A percentile compares a stretch with the other conserved stretches of the same genome.
phyloP scores from a whole-genome alignment of 2,329 filamentous ascomycete species.

The Aureobasidium sp. region DNA sequence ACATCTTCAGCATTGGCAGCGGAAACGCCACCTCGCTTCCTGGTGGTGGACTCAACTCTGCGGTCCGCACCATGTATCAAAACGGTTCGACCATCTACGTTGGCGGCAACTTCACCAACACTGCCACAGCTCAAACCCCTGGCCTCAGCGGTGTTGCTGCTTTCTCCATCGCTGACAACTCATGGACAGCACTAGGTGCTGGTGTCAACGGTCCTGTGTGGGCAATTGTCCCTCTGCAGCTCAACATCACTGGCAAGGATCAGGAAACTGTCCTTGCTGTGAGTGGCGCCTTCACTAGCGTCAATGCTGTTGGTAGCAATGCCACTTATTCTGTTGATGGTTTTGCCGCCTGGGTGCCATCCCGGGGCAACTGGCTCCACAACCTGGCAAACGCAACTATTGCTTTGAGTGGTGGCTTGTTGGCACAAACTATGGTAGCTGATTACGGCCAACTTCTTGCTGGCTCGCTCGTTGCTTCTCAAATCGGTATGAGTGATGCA shows the following conservation, averaged over 20 bases:
- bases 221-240: constrained; percentile 64
- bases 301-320: constrained; percentile 61
- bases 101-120: constrained; percentile 77
- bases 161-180: constrained; percentile 61
- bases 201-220: constrained; percentile 76
- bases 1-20: constrained; percentile 68
- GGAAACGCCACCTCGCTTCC: constrained; percentile 55
- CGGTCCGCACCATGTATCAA: constrained; percentile 64
- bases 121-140: constrained; percentile 51
- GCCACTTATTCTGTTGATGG: constrained; percentile 57
- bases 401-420: constrained; percentile 64
- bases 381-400: constrained; percentile 61
- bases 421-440: constrained; percentile 60
- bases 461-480: constrained; percentile 72
- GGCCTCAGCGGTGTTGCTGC: constrained; percentile 69
- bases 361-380: constrained; percentile 76
- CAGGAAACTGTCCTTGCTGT: constrained; percentile 71
- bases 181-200: constrained; percentile 73
- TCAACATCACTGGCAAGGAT: constrained; percentile 66
- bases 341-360: constrained; percentile 89
- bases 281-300: constrained; percentile 69
- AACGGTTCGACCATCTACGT: constrained; percentile 65
- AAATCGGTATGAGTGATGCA: constrained; percentile 65
- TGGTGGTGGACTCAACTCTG: constrained; percentile 70
- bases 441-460: constrained; percentile 61